Evolutionary conservation across 148 eudicot genomes (phyloP).

Genomic region (Camellia japonica): DNA sequence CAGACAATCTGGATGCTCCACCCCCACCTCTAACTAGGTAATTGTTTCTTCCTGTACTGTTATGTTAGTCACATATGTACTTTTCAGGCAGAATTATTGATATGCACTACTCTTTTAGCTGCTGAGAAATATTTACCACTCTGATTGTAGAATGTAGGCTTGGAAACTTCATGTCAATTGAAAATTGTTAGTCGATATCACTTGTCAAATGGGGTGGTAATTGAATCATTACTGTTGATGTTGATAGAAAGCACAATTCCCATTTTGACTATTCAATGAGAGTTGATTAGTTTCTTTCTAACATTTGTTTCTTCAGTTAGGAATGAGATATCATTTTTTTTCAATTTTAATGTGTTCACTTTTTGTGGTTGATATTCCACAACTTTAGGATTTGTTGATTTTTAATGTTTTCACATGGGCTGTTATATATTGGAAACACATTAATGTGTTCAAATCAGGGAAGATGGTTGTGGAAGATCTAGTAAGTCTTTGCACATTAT

Average conservation of each 20-base stretch:
- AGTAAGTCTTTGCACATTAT: not conserved
- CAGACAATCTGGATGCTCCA: slow-evolving; percentile 71
- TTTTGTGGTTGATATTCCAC: not conserved
- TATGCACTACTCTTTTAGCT: not conserved
- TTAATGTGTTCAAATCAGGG: not conserved
- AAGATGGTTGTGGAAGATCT: not conserved
- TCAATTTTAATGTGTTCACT: not conserved
- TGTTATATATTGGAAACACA: not conserved
- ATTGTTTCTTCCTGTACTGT: not conserved
- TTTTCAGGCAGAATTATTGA: not conserved
- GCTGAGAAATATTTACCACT: slow-evolving; percentile 7
- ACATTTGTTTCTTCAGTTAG: not conserved
- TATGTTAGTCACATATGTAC: not conserved
- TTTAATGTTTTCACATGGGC: not conserved
- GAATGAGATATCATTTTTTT: not conserved
- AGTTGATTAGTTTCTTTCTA: not conserved
- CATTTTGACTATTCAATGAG: not conserved
- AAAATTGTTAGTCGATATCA: not conserved
- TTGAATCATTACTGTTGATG: slow-evolving; percentile 1
- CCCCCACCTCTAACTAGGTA: slow-evolving; percentile 74
- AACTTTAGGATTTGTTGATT: not conserved
- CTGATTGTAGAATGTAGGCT: slow-evolving; percentile 1
- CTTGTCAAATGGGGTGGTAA: not conserved
- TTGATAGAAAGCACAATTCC: not conserved
- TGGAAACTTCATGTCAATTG: not conserved